phyloP scores from a whole-genome alignment of 2,329 filamentous ascomycete genomes.

The Madurella fahalii region DNA sequence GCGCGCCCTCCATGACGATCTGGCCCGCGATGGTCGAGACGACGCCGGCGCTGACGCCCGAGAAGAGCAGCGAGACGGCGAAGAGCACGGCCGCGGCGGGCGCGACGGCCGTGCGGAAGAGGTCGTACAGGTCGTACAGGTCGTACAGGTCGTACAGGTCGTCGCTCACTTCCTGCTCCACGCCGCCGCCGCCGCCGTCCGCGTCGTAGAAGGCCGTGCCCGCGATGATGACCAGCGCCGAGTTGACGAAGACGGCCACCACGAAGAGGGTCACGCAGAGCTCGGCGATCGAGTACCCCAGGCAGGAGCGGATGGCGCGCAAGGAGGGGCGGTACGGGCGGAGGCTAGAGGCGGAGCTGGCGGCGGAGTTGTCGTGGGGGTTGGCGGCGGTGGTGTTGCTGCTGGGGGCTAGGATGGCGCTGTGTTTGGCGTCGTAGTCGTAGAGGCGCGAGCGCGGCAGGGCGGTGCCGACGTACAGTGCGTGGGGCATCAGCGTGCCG shows the following conservation, averaged over 20 bases:
- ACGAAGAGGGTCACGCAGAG: conserved; percentile 70
- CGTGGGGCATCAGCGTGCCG: conserved; percentile 71
- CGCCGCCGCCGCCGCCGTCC: too few relatives aligned
- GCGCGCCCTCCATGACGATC: conserved; percentile 38
- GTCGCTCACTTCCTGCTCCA: conserved; percentile 37
- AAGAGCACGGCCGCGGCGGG: conserved; percentile 73
- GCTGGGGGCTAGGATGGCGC: conserved; percentile 46
- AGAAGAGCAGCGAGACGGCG: conserved; percentile 63
- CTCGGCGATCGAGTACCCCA: conserved; percentile 70
- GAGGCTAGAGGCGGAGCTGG: conserved; percentile 33
- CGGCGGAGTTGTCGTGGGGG: conserved; percentile 22
- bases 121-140: conserved; percentile 75
- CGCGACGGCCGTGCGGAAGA: conserved; percentile 66
- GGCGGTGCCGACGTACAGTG: conserved; percentile 64
- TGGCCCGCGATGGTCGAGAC: conserved; percentile 74
- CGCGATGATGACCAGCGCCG: conserved; percentile 74
- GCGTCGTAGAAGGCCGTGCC: conserved; percentile 68
- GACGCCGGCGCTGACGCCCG: conserved; percentile 64
- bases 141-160: conserved; percentile 66
- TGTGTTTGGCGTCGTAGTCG: conserved; percentile 54
- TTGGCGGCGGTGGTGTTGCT: conserved; percentile 24
- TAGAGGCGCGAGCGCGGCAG: conserved; percentile 64
- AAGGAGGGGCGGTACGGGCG: conserved; percentile 68
- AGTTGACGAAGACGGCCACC: conserved; percentile 82
- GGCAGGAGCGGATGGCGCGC: conserved; percentile 66